Evolutionary conservation across 805 yeast species (phyloP), one percentile per base, ranked within the genome.

Genomic region (Candida sakaeoensis): DNA sequence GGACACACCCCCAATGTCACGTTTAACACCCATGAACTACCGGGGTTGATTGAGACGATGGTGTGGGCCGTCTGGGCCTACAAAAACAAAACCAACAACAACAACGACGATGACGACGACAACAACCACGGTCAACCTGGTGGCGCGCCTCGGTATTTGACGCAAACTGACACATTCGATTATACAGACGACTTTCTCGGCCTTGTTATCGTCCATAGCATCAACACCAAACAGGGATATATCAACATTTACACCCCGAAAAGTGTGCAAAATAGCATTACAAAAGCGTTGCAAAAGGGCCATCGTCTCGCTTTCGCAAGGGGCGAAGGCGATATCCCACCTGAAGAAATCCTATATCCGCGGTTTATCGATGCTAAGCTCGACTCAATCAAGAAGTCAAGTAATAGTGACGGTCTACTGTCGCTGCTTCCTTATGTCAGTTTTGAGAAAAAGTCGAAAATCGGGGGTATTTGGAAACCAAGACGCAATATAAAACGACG

Each of bases 321-420:
- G 45, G 89, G 87, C 1, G 74, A 77, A 32, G 77, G 85, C 0
- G 86, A 80, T 36, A 59, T 82, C 2, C 93, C 95, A 0, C 54
- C 72, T 0, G 66, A 73, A 52, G 87, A 80, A 44, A 39, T 81
- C 1, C 52, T 71, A 15, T 54, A 67, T 51, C 49, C 63, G 41
- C 41, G 34, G 2, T 33, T 62, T 8, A 33, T 61, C 4, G 37
- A 44, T 10, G 45, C 47, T 25, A 55, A 49, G 7, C 47, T 36
- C 25, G 38, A 33, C 3, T 49, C 50, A 10, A 9, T 8, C 21
- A 31, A 30, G 17, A 27, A 6, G 9, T n/a, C n/a, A 27, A 8
- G 13, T 16, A 14, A 26, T 7, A 10, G 19, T 13, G 17, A 39
- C 7, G 16, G n/a, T 12, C 3, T 3, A 13, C 3, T 13, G 13